phyloP scores from a whole-genome alignment of 805 yeast genomes.

The Pichia pseudocactophila region DNA sequence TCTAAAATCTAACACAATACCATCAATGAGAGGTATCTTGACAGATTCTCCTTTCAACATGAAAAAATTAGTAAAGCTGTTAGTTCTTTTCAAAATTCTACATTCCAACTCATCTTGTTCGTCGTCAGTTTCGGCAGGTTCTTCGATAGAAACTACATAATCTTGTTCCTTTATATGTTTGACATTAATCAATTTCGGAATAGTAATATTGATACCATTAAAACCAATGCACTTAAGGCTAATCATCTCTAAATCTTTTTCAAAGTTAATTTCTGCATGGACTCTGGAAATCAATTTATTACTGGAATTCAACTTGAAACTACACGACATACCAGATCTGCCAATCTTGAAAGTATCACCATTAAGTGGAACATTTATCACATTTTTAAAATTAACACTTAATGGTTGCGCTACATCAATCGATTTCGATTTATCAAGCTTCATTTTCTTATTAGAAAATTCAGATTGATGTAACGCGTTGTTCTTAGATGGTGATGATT shows the following conservation, averaged over 20 bases:
- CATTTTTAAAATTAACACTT: conserved; percentile 10
- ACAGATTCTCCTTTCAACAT: conserved; percentile 57
- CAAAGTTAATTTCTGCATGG: conserved; percentile 48
- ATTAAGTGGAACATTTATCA: conserved; percentile 29
- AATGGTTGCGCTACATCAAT: conserved; percentile 7
- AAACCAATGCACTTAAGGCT: conserved; percentile 66
- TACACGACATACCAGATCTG: conserved; percentile 56
- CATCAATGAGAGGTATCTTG: conserved; percentile 52
- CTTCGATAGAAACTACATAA: conserved; percentile 14
- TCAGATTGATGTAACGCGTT: background rate
- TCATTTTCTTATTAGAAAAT: background rate
- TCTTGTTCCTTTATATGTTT: conserved; percentile 13
- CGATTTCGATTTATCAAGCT: background rate
- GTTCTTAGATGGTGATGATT: background rate
- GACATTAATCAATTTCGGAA: conserved; percentile 41
- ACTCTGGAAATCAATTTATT: conserved; percentile 58
- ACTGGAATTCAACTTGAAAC: conserved; percentile 36
- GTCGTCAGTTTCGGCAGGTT: conserved; percentile 1
- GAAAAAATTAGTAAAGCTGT: conserved; percentile 41
- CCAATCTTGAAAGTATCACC: conserved; percentile 44
- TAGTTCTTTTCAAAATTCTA: conserved; percentile 34
- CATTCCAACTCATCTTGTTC: conserved; percentile 8
- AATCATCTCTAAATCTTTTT: conserved; percentile 32
- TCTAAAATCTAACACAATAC: conserved; percentile 60
- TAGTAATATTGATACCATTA: conserved; percentile 65